Evolutionary conservation across 139 green algal genomes (phyloP).

Genomic region (Volvox africanus): DNA sequence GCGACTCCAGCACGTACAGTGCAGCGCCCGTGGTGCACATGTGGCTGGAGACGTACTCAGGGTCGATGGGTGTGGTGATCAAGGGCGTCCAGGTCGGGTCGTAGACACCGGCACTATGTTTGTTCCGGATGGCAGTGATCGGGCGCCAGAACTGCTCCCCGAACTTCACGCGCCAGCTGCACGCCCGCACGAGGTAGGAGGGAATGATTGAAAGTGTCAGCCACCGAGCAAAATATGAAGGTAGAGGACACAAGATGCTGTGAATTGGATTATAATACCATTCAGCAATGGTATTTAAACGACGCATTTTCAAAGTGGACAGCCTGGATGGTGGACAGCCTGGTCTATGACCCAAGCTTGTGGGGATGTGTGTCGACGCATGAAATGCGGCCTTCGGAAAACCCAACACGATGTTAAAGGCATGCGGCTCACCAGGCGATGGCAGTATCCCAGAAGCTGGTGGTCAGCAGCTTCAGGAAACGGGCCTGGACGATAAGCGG

Average conservation of each 20-base stretch:
- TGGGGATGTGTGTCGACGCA: no score
- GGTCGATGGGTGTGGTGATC: slow-evolving; percentile 56
- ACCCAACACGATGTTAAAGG: no score
- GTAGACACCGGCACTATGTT: neutral
- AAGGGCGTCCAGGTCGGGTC: slow-evolving; percentile 49
- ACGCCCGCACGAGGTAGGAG: no score
- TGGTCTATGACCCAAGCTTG: no score
- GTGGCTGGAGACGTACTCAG: slow-evolving; percentile 59
- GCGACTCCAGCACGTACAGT: slow-evolving; percentile 6
- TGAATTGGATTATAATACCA: no score
- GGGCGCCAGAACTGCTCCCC: slow-evolving; percentile 53
- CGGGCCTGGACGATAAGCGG: slow-evolving; percentile 10
- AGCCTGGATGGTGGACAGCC: no score
- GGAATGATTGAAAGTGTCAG: no score
- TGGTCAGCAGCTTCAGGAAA: slow-evolving; percentile 31
- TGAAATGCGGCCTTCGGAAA: no score
- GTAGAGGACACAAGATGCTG: no score
- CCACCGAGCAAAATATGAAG: no score
- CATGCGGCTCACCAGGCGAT: slow-evolving; percentile 32
- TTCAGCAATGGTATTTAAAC: no score
- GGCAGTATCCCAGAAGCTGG: slow-evolving; percentile 19
- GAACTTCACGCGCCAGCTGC: slow-evolving; percentile 50
- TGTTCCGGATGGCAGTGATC: slow-evolving; percentile 52
- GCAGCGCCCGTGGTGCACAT: slow-evolving; percentile 12
- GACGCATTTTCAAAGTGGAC: no score